Conservation (phyloP, 768 basidiomycete species). For the Ramaria sp. region DNA sequence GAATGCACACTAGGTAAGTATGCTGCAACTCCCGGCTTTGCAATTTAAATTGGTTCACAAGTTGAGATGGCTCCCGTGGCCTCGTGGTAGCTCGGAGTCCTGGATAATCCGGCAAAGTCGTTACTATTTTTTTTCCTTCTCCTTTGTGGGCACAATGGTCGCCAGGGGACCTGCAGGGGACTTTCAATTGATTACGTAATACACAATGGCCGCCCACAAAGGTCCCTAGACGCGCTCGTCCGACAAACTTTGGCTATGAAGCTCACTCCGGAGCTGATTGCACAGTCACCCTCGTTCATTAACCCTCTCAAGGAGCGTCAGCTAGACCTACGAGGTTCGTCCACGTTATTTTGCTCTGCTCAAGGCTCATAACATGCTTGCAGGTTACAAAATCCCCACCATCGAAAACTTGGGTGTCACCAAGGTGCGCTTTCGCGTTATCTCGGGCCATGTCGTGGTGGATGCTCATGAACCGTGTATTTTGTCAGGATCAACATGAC, state of each 20-base stretch:
- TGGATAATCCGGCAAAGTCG: no score
- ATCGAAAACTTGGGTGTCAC: slow-evolving; percentile 97
- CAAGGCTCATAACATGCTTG: slow-evolving; percentile 8
- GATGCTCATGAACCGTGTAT: slow-evolving; percentile 4
- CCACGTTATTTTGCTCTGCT: background rate
- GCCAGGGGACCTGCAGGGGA: no score
- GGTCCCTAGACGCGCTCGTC: slow-evolving; percentile 3
- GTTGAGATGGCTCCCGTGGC: no score
- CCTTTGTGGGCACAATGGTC: no score
- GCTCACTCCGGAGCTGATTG: slow-evolving; percentile 88
- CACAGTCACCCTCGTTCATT: slow-evolving; percentile 65
- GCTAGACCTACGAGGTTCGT: slow-evolving; percentile 79
- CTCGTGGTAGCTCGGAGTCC: no score
- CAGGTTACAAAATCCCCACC: slow-evolving; percentile 88
- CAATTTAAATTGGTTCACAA: no score
- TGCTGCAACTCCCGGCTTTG: no score
- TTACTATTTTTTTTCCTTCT: no score
- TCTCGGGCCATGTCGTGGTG: slow-evolving; percentile 11
- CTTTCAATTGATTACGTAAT: no score
- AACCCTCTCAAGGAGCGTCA: slow-evolving; percentile 85
- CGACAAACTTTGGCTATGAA: slow-evolving; percentile 51
- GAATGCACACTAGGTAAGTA: no score
- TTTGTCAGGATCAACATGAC: slow-evolving; percentile 78
- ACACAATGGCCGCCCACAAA: background rate
- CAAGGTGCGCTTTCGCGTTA: slow-evolving; percentile 38